phyloP scores from a whole-genome alignment of 1,284 basidiomycete species.

The Moesziomyces parantarcticus region DNA sequence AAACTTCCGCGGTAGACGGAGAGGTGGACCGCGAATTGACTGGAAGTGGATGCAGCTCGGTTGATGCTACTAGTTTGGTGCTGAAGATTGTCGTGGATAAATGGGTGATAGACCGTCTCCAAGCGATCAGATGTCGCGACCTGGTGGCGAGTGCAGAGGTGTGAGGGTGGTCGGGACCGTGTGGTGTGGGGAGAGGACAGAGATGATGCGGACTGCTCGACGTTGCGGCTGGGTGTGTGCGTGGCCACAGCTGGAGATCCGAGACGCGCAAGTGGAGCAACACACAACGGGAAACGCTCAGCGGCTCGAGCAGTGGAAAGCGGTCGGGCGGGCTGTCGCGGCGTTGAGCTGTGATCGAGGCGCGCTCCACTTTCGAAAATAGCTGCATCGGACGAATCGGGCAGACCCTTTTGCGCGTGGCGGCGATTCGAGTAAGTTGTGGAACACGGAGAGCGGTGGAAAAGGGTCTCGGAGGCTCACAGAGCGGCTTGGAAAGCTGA shows the following conservation, averaged over 20 bases:
- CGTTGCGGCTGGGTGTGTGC: background rate
- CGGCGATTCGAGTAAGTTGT: background rate
- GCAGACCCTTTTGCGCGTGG: background rate
- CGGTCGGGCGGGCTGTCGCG: constrained; percentile 4
- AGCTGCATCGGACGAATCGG: constrained; percentile 15
- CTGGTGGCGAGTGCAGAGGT: background rate
- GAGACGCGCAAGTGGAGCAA: constrained; percentile 51
- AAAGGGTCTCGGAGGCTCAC: constrained; percentile 9
- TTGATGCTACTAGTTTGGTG: background rate
- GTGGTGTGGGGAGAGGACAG: background rate
- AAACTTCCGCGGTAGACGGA: too few relatives aligned
- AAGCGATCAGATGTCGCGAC: background rate
- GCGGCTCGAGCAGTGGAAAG: background rate
- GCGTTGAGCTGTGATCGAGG: constrained; percentile 29
- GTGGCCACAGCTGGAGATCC: constrained; percentile 23
- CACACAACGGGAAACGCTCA: constrained; percentile 3
- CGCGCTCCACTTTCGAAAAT: constrained; percentile 28
- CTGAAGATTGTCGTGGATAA: background rate
- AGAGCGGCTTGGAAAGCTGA: too few relatives aligned
- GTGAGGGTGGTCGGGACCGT: background rate
- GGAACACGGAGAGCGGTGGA: background rate
- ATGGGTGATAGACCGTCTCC: background rate
- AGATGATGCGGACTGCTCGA: background rate
- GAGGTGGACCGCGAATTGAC: too few relatives aligned
- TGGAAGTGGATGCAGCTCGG: background rate